These are phyloP conservation scores for Rutstroemia sydowiana DNA, from an alignment of 2,329 filamentous ascomycete species.

Conservation along the genomic window DNA sequence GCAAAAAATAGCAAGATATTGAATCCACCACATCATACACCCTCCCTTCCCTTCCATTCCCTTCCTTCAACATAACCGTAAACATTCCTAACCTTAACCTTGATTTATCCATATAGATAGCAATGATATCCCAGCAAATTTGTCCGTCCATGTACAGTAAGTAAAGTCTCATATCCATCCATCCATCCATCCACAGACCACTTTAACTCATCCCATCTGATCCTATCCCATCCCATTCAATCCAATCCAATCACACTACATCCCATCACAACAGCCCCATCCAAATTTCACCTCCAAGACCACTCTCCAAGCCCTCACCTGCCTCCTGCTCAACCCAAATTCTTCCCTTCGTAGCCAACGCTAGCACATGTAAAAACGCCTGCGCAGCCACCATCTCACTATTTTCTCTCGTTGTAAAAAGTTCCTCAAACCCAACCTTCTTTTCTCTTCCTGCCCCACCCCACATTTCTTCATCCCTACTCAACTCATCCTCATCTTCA, in stretches of 20 bases:
- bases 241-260: not conserved
- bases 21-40: too few species aligned
- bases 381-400: constrained; percentile 61
- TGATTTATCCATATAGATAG: too few species aligned
- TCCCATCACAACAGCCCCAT: not conserved
- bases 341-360: constrained; percentile 58
- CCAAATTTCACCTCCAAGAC: constrained; percentile 7
- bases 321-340: constrained; percentile 53
- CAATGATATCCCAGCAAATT: too few species aligned
- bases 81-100: too few species aligned
- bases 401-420: constrained; percentile 51
- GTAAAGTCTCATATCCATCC: too few species aligned
- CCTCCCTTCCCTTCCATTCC: too few species aligned
- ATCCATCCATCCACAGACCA: not conserved
- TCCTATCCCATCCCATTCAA: not conserved
- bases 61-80: too few species aligned
- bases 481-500: constrained; percentile 6
- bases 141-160: too few species aligned
- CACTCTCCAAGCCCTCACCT: not conserved
- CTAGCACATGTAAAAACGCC: constrained; percentile 67
- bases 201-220: not conserved
- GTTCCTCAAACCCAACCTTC: constrained; percentile 59
- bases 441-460: constrained; percentile 1
- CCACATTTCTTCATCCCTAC: not conserved
- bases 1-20: too few species aligned